phyloP scores from a whole-genome alignment of 1,284 basidiomycete species.

The Ganoderma meredithae region DNA sequence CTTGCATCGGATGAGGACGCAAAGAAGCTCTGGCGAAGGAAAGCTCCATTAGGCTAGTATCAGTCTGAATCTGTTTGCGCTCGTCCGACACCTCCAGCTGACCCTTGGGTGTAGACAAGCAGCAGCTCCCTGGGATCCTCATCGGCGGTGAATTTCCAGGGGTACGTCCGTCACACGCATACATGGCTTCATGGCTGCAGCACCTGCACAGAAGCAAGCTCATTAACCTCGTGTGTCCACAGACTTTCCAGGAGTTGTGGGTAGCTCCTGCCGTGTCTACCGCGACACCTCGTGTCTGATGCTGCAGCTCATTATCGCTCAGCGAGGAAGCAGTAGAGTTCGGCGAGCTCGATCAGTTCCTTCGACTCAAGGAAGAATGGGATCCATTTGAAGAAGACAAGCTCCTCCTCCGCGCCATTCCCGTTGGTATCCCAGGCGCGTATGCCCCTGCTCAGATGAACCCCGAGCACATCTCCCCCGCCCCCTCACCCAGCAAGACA shows the following conservation, averaged over 20 bases:
- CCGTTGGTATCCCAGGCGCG: slow-evolving; percentile 82
- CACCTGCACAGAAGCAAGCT: not conserved
- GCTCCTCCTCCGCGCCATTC: slow-evolving; percentile 57
- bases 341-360: slow-evolving; percentile 70
- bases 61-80: slow-evolving; percentile 7
- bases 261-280: not conserved
- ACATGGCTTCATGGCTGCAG: not conserved
- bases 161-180: slow-evolving; percentile 44
- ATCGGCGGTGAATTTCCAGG: slow-evolving; percentile 72
- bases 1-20: slow-evolving; percentile 81
- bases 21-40: slow-evolving; percentile 82
- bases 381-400: slow-evolving; percentile 57
- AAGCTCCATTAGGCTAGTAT: slow-evolving; percentile 68
- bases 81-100: slow-evolving; percentile 9
- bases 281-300: not conserved
- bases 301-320: slow-evolving; percentile 11
- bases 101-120: slow-evolving; percentile 60
- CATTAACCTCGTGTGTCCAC: not conserved
- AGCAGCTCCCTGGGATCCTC: slow-evolving; percentile 81
- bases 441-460: slow-evolving; percentile 76
- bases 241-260: slow-evolving; percentile 68
- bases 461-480: slow-evolving; percentile 66
- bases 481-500: slow-evolving; percentile 52
- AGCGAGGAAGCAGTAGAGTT: slow-evolving; percentile 86
- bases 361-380: slow-evolving; percentile 75